Conservation (phyloP, 257 asterid genomes). For the Ehretia macrophylla region DNA sequence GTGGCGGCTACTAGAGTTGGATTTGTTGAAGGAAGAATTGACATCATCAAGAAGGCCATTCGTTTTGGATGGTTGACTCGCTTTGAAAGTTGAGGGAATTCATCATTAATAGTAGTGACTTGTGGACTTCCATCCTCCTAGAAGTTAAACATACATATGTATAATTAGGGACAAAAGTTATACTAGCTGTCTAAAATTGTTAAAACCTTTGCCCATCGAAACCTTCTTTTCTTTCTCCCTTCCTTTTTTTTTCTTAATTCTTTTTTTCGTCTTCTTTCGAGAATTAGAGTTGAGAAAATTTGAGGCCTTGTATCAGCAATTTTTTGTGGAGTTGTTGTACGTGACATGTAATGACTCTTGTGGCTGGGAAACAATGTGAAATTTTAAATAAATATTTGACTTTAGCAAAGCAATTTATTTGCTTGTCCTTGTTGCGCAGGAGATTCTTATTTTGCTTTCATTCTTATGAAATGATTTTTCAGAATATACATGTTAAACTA, state of each 20-base stretch:
- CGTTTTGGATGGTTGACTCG: conserved; percentile 7
- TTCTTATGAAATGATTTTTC: background rate
- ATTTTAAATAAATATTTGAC: background rate
- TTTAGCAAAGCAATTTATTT: background rate
- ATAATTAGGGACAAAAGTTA: background rate
- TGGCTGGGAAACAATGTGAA: background rate
- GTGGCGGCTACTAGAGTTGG: conserved; percentile 19
- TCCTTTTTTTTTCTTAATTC: no score
- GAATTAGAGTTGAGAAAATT: background rate
- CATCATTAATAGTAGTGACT: conserved; percentile 5
- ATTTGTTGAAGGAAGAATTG: conserved; percentile 27
- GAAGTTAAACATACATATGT: background rate
- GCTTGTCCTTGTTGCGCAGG: background rate
- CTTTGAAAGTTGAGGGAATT: conserved; percentile 10
- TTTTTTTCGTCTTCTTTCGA: no score
- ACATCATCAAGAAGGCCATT: conserved; percentile 19
- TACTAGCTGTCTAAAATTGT: conserved; percentile 3
- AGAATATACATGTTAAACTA: background rate
- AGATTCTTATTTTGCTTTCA: background rate
- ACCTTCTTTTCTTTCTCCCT: background rate
- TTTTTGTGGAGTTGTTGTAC: background rate
- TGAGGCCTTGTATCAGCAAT: background rate
- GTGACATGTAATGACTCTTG: conserved; percentile 7
- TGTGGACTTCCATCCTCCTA: conserved; percentile 2
- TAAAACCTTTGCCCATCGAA: background rate